These are phyloP conservation scores for Melastoma candidum DNA, from an alignment of 441 rosid genomes.

Conservation along the genomic window DNA sequence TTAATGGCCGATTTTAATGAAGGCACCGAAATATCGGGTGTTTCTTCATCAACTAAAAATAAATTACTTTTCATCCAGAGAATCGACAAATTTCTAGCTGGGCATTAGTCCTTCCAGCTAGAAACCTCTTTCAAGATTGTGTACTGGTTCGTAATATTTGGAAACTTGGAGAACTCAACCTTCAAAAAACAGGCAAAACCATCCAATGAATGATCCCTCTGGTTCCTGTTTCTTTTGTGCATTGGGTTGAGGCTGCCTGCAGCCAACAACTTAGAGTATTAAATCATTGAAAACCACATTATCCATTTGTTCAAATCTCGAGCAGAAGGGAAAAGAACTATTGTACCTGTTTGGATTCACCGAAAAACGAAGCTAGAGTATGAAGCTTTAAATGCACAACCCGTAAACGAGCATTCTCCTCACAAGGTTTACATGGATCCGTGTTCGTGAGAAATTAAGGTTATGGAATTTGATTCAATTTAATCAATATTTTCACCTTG, in stretches of 20 bases:
- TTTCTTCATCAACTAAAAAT: slow-evolving; percentile 16
- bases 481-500: slow-evolving; percentile 38
- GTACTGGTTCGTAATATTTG: slow-evolving; percentile 25
- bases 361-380: slow-evolving; percentile 45
- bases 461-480: not conserved
- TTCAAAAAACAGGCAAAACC: slow-evolving; percentile 35
- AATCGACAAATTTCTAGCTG: slow-evolving; percentile 24
- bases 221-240: slow-evolving; percentile 25
- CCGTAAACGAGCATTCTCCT: slow-evolving; percentile 27
- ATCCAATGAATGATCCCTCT: slow-evolving; percentile 18
- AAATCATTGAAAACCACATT: not conserved
- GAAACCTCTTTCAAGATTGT: slow-evolving; percentile 20
- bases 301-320: slow-evolving; percentile 3
- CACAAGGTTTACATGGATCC: slow-evolving; percentile 23
- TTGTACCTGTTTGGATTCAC: slow-evolving; percentile 66
- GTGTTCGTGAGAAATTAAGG: slow-evolving; percentile 4
- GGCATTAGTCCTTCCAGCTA: slow-evolving; percentile 37
- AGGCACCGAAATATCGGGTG: slow-evolving; percentile 12
- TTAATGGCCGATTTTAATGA: slow-evolving; percentile 12
- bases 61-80: slow-evolving; percentile 18
- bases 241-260: slow-evolving; percentile 36
- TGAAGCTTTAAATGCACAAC: slow-evolving; percentile 38
- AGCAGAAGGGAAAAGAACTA: slow-evolving; percentile 9
- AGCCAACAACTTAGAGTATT: slow-evolving; percentile 9
- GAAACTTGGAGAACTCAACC: slow-evolving; percentile 26